A percentile compares a stretch with the other conserved stretches of the same genome.
phyloP scores from a whole-genome alignment of 2,329 filamentous ascomycete species.

The Cytospora mali region DNA sequence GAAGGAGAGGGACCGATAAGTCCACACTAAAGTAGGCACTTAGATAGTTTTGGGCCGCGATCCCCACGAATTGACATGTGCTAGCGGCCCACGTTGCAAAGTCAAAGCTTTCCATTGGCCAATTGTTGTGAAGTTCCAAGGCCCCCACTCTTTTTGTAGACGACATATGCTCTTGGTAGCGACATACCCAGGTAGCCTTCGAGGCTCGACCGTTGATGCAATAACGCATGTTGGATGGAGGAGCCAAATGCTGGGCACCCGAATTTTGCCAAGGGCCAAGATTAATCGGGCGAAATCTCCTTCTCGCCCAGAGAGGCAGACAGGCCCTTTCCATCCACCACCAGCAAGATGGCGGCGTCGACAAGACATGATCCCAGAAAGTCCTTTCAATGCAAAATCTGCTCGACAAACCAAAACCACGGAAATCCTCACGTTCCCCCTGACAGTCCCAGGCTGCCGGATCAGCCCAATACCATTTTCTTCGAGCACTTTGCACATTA shows the following conservation, averaged over 20 bases:
- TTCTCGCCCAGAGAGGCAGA: background rate
- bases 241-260: background rate
- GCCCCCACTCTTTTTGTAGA: conserved; percentile 8
- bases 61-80: conserved; percentile 26
- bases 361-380: conserved; percentile 8
- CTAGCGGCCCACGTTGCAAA: conserved; percentile 20
- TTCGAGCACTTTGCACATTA: conserved; percentile 8
- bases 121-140: background rate
- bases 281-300: background rate
- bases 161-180: conserved; percentile 14
- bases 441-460: conserved; percentile 22
- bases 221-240: background rate
- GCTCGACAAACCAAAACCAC: conserved; percentile 8
- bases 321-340: background rate
- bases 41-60: no score
- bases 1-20: conserved; percentile 7
- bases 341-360: conserved; percentile 1
- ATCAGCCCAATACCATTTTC: conserved; percentile 4
- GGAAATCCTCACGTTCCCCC: conserved; percentile 19
- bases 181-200: conserved; percentile 1
- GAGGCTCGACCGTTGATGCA: background rate
- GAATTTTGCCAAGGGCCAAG: conserved; percentile 7
- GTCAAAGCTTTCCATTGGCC: conserved; percentile 15
- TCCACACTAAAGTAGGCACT: conserved; percentile 12
- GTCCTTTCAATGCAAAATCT: conserved; percentile 12